Base-by-base conservation (phyloP, 2,329 filamentous ascomycete species). In the Cadophora gregata region DNA sequence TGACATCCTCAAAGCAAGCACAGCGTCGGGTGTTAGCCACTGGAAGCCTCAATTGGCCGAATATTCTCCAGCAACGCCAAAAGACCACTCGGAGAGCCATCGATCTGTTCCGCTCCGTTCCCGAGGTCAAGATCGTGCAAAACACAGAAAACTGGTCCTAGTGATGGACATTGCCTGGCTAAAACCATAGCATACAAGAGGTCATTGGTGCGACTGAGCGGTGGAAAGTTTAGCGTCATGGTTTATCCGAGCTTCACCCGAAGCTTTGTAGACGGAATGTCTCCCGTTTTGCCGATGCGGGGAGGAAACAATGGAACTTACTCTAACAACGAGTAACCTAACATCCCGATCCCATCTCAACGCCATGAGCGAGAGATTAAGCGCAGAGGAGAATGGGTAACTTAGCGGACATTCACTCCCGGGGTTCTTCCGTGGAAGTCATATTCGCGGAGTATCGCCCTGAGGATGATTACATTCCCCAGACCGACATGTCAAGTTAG, bases 161-260 rank as follows among this genome's bases (percentile, higher is more conserved):
- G 48, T 48, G 27, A 59, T 53, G 55, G 21, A 38, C 21, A 42
- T 36, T 55, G 12, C 53, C 53, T 51, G 62, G 62, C 42, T 59
- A 64, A 64, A 64, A 6, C 19, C n/a, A 45, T 6, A 51, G 33
- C 29, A 51, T 50, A n/a, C 24, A 36, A 59, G 48, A 36, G n/a
- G 27, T 53, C 27, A 59, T 64, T 64, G 62, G 62, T 53, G 42
- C 62, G 47, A 55, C 27, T 55, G 45, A 21, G 9, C 12, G 27
- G 27, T n/a, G 24, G 42, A 21, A 61, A 5, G 36, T 48, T 29
- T 45, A 61, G 63, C 36, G 47, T 60, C 24, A 21, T 29, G 16
- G 16, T 24, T 31, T 5, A 24, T 31, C 62, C 62, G 62, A 60
- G 29, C n/a, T 78, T 74, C 8, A 86, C 79, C 1, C 86, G 51